These are phyloP conservation scores for Aurifilum marmelostoma DNA, from an alignment of 2,329 filamentous ascomycete species.

Conservation along the genomic window DNA sequence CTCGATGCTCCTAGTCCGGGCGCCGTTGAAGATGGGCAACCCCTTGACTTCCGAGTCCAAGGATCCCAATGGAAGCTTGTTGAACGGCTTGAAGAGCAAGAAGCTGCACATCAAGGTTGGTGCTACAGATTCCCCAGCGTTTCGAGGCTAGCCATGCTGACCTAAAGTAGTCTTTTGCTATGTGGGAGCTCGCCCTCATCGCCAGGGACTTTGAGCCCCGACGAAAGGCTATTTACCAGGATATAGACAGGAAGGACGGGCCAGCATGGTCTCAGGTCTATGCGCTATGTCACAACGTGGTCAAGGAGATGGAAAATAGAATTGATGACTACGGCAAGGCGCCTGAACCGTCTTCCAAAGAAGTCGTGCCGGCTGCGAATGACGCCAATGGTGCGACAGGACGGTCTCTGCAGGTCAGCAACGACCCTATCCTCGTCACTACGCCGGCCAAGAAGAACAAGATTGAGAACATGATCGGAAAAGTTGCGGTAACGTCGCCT, in stretches of 20 bases:
- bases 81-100: conserved; percentile 83
- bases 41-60: conserved; percentile 84
- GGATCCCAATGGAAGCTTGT: conserved; percentile 86
- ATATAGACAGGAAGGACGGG: conserved; percentile 81
- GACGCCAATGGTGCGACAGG: conserved; percentile 31
- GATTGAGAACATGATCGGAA: conserved; percentile 50
- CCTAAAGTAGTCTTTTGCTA: conserved; percentile 70
- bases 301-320: conserved; percentile 68
- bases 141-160: conserved; percentile 25
- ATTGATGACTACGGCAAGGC: conserved; percentile 65
- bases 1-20: conserved; percentile 76
- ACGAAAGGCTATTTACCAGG: conserved; percentile 80
- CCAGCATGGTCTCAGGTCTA: conserved; percentile 82
- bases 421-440: conserved; percentile 49
- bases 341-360: conserved; percentile 37
- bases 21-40: conserved; percentile 81
- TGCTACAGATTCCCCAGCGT: conserved; percentile 5
- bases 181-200: conserved; percentile 88
- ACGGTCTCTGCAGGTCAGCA: neutral
- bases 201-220: conserved; percentile 74
- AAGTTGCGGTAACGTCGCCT: conserved; percentile 48
- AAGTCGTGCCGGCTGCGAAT: conserved; percentile 46
- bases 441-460: conserved; percentile 44
- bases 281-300: conserved; percentile 67
- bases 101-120: conserved; percentile 74